Evolutionary conservation across 345 rosid genomes (phyloP).

Genomic region (Populus davidiana): DNA sequence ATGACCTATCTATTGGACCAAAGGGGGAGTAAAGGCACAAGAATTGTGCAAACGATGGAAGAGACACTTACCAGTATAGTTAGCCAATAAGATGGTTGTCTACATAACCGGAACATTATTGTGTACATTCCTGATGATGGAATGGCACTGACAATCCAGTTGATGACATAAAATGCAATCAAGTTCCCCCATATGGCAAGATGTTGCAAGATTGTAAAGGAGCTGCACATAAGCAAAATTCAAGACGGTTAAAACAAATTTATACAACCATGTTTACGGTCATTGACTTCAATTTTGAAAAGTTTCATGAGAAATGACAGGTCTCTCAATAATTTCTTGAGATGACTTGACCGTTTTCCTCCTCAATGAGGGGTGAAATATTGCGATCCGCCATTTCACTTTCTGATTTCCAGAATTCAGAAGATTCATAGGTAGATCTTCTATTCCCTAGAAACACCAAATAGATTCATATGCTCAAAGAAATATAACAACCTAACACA

Average conservation of each 20-base stretch:
- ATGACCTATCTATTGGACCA: neutral
- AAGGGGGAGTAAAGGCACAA: neutral
- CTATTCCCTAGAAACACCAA: neutral
- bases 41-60: neutral
- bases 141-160: conserved; percentile 78
- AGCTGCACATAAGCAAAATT: conserved; percentile 49
- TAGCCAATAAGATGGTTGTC: conserved; percentile 85
- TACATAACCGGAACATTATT: conserved; percentile 86
- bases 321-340: neutral
- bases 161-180: conserved; percentile 66
- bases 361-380: neutral
- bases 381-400: neutral
- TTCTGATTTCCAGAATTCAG: too few relatives aligned
- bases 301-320: neutral
- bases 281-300: neutral
- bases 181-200: conserved; percentile 95
- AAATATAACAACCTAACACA: neutral
- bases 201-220: conserved; percentile 81
- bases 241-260: neutral
- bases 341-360: neutral
- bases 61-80: conserved; percentile 68
- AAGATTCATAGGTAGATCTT: neutral
- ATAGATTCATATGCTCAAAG: too few relatives aligned
- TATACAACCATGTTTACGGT: neutral
- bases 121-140: conserved; percentile 93